phyloP scores from a whole-genome alignment of 2,329 filamentous ascomycete species.

The Lachnellula arida region DNA sequence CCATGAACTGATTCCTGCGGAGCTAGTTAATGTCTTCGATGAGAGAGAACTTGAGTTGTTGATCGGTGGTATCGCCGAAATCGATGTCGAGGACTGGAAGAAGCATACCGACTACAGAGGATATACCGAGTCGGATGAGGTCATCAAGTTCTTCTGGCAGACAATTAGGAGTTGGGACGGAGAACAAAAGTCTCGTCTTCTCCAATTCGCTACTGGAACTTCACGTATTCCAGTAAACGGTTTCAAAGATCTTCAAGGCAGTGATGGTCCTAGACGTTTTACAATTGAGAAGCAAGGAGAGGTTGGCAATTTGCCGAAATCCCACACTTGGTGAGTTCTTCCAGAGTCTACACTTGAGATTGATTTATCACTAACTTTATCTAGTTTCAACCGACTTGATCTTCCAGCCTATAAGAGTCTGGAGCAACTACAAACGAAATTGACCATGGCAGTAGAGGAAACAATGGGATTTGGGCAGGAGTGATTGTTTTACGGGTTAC shows the following conservation, averaged over 20 bases:
- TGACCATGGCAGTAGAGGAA: slow-evolving; percentile 96
- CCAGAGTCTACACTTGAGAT: background rate
- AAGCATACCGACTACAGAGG: slow-evolving; percentile 99
- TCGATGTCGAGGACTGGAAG: slow-evolving; percentile 99
- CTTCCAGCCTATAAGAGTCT: slow-evolving; percentile 87
- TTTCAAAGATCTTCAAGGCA: slow-evolving; percentile 98
- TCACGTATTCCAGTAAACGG: slow-evolving; percentile 98
- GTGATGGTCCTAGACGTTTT: slow-evolving; percentile 89
- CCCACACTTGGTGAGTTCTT: slow-evolving; percentile 83
- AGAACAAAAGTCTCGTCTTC: slow-evolving; percentile 91
- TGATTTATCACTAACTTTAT: slow-evolving; percentile 16
- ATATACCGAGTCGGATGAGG: slow-evolving; percentile 95
- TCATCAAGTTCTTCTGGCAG: slow-evolving; percentile 99
- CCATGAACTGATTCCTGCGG: slow-evolving; percentile 93
- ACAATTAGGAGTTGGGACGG: slow-evolving; percentile 95
- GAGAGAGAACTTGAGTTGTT: slow-evolving; percentile 94
- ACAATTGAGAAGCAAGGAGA: slow-evolving; percentile 98
- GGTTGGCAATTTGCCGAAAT: slow-evolving; percentile 84
- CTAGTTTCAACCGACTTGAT: slow-evolving; percentile 94
- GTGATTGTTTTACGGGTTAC: slow-evolving; percentile 38
- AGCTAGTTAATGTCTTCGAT: slow-evolving; percentile 97
- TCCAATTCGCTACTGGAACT: slow-evolving; percentile 97
- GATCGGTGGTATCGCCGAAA: slow-evolving; percentile 99
- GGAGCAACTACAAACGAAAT: slow-evolving; percentile 79
- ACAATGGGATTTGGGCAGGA: slow-evolving; percentile 99